Conservation (phyloP, 768 basidiomycete species). For the Tricholoma bakamatsutake region DNA sequence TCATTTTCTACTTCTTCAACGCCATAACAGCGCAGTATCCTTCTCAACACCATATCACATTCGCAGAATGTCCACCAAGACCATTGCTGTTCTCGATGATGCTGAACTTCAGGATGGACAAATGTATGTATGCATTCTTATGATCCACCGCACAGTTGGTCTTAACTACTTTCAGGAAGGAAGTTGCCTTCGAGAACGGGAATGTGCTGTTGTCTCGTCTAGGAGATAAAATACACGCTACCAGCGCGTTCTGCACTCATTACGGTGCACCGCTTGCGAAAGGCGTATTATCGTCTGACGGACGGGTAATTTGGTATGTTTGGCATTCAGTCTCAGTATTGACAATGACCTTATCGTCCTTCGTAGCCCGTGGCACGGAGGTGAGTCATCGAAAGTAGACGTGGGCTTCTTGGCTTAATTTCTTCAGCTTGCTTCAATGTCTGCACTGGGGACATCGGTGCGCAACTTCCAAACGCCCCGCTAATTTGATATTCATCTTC, state of each 20-base stretch:
- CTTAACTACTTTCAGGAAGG: constrained; percentile 50
- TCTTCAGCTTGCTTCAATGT: constrained; percentile 79
- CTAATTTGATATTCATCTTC: constrained; percentile 11
- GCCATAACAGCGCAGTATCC: not conserved
- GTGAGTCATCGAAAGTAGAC: constrained; percentile 24
- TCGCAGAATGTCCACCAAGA: constrained; percentile 41
- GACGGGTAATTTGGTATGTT: constrained; percentile 69
- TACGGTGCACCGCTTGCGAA: constrained; percentile 86
- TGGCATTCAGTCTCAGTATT: not conserved
- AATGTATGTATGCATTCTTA: constrained; percentile 34
- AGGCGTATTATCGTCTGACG: constrained; percentile 74
- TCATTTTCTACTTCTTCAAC: not conserved
- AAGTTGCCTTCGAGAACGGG: constrained; percentile 71
- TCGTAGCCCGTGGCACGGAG: constrained; percentile 81
- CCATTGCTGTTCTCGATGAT: constrained; percentile 52
- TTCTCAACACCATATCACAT: constrained; percentile 3
- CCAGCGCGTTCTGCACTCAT: constrained; percentile 84
- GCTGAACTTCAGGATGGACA: constrained; percentile 60
- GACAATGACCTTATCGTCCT: not conserved
- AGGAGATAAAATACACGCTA: constrained; percentile 71
- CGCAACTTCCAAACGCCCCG: constrained; percentile 15
- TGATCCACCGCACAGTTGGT: not conserved
- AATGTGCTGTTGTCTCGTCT: constrained; percentile 76
- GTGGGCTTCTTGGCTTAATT: not conserved
- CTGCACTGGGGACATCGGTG: constrained; percentile 77